Evolutionary conservation across 2,329 filamentous ascomycete genomes (phyloP), one percentile per base, ranked within the genome.

Genomic region (Colletotrichum kahawae): DNA sequence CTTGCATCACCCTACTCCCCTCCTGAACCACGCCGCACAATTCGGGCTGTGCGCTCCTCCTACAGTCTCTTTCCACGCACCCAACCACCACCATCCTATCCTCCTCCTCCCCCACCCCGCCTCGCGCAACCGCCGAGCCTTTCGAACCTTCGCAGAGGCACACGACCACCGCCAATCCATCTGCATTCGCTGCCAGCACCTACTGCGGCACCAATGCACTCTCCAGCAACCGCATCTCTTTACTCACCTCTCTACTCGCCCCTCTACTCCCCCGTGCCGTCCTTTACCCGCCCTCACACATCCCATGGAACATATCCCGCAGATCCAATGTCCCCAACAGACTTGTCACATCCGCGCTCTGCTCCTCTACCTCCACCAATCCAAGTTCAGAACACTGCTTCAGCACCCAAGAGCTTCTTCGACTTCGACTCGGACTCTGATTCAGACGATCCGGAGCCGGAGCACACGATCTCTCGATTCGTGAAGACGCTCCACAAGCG

Each of bases 381-480:
- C 6, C 67, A 67, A 9, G 34, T 48, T 7, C 36, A 36, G 21
- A n/a, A 33, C 71, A 48, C 56, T 16, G 48, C 56, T 31, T 24
- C 27, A 31, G 21, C 36, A 34, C 75, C 65, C 31, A 75, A 77
- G 36, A 77, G 75, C 34, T 76, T 75, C 60, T 77, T 77, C 68
- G 71, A 77, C 65, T 77, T 77, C 27, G 76, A 77, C 62, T 77
- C 76, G 16, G 76, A 77, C 56, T 76, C 76, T 9, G 76, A 77
- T 13, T 71, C 70, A 16, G 76, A 77, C 7, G 67, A 65, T n/a
- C 21, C 73, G 33, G 68, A 66, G 36, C 72, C 67, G 16, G 75
- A 75, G 63, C 67, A 67, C 54, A 51, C 71, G 36, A 75, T 77
- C 60, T 65, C 72, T 75, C 5, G 62, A 77, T 36, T 73, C 59